phyloP scores from a whole-genome alignment of 2,329 filamentous ascomycete species.

The Botrytis squamosa region DNA sequence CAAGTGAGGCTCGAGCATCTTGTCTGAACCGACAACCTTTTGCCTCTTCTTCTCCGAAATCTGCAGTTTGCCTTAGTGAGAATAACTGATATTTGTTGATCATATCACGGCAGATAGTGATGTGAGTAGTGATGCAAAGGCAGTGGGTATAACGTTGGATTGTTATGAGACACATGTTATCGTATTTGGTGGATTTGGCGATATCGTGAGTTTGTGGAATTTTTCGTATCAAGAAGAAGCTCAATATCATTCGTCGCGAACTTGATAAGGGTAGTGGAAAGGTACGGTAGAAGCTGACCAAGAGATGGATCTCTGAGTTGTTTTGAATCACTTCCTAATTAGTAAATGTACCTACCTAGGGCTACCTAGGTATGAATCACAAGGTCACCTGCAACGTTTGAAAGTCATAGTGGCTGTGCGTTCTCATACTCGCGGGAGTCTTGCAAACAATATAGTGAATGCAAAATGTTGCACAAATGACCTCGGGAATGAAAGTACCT shows the following conservation, averaged over 20 bases:
- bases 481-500: background rate
- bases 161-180: slow-evolving; percentile 13
- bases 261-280: background rate
- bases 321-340: background rate
- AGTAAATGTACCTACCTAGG: no score
- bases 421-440: background rate
- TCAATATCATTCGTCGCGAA: background rate
- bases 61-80: background rate
- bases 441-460: background rate
- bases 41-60: background rate
- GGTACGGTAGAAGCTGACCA: background rate
- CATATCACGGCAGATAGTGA: background rate
- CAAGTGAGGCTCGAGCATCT: background rate
- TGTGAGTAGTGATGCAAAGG: background rate
- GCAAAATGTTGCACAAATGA: no score
- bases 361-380: background rate
- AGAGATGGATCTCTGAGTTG: no score
- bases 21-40: background rate
- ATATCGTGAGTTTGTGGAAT: background rate
- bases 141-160: background rate
- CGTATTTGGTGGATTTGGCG: background rate
- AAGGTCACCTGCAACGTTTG: background rate
- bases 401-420: no score
- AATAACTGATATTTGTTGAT: slow-evolving; percentile 7
- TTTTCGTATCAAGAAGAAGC: background rate